Conservation (phyloP, 495 filamentous ascomycete genomes). For the Aspergillus sclerotiicarbonarius region DNA sequence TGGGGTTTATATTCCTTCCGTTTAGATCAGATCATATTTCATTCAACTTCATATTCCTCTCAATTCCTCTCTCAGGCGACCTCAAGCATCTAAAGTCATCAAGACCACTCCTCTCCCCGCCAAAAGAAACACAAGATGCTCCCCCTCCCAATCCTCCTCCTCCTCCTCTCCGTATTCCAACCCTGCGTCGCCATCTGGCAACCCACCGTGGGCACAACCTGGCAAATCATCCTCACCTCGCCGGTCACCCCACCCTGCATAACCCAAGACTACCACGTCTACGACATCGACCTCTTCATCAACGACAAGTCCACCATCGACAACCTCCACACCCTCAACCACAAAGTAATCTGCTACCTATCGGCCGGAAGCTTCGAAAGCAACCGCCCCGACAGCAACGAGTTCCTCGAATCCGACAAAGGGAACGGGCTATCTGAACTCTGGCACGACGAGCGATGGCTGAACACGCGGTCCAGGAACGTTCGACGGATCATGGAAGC, state of each 20-base stretch:
- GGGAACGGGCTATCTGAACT: conserved; percentile 53
- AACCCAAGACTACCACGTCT: conserved; percentile 48
- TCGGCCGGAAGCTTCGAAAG: conserved; percentile 63
- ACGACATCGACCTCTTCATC: conserved; percentile 62
- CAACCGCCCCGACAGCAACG: conserved; percentile 51
- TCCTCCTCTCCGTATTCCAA: not conserved
- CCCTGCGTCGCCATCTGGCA: too few species aligned
- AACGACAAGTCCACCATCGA: conserved; percentile 45
- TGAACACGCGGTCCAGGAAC: conserved; percentile 53
- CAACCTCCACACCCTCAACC: conserved; percentile 42
- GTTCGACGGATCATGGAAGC: conserved; percentile 60
- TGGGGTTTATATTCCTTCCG: too few species aligned
- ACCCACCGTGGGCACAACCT: conserved; percentile 47
- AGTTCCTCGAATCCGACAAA: conserved; percentile 52
- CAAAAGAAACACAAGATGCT: too few species aligned
- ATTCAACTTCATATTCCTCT: too few species aligned
- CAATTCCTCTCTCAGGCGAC: too few species aligned
- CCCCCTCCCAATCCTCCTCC: not conserved
- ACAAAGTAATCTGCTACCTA: conserved; percentile 75
- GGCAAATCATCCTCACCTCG: conserved; percentile 54
- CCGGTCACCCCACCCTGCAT: conserved; percentile 35
- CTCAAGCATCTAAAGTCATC: too few species aligned
- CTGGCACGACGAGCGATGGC: conserved; percentile 67
- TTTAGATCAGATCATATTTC: too few species aligned
- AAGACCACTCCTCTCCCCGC: too few species aligned